phyloP scores from a whole-genome alignment of 2,329 filamentous ascomycete species.

The Verticillium nonalfalfae region DNA sequence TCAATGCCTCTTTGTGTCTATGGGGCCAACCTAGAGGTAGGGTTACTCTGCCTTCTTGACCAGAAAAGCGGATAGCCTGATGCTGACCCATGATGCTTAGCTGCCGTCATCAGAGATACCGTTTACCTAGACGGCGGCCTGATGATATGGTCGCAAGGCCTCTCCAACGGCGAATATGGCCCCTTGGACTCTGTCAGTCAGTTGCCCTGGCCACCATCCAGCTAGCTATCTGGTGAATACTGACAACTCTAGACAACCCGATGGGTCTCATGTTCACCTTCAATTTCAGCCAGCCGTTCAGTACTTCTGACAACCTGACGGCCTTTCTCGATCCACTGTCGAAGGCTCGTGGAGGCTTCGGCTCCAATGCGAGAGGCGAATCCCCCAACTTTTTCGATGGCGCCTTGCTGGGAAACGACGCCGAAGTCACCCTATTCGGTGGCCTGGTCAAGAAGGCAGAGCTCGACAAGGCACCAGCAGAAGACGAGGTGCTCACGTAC shows the following conservation, averaged over 20 bases:
- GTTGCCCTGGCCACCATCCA: conserved; percentile 10
- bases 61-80: too few relatives aligned
- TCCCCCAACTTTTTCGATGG: conserved; percentile 56
- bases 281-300: conserved; percentile 52
- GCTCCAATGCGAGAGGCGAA: conserved; percentile 41
- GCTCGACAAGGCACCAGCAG: conserved; percentile 28
- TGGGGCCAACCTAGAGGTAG: conserved; percentile 45
- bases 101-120: conserved; percentile 51
- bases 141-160: conserved; percentile 44
- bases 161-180: conserved; percentile 34
- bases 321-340: conserved; percentile 38
- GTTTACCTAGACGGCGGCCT: conserved; percentile 60
- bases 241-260: conserved; percentile 37
- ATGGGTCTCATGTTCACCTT: conserved; percentile 48
- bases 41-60: neutral
- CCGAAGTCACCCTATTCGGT: conserved; percentile 59
- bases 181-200: conserved; percentile 31
- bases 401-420: conserved; percentile 57
- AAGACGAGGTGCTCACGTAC: conserved; percentile 41
- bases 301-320: conserved; percentile 45
- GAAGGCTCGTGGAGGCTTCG: conserved; percentile 38
- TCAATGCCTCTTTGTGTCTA: conserved; percentile 52
- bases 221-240: conserved; percentile 5
- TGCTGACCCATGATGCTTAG: conserved; percentile 27
- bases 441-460: conserved; percentile 37